These are phyloP conservation scores for Metschnikowia cerradonensis DNA, from an alignment of 805 yeast species.

Conservation along the genomic window DNA sequence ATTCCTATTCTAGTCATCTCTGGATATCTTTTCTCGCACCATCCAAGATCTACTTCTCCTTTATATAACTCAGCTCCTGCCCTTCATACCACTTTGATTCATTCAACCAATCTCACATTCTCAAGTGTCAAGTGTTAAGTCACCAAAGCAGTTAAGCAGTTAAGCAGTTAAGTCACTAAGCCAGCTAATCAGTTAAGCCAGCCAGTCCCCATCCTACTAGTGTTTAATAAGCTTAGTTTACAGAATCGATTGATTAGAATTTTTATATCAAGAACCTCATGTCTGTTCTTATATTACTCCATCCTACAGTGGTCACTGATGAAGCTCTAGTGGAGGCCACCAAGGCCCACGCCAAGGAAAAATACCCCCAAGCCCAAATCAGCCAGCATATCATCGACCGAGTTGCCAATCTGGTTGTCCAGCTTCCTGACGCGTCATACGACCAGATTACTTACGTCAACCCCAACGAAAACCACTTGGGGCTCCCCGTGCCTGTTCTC, in stretches of 20 bases:
- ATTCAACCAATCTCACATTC: too few species aligned
- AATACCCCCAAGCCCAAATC: constrained; percentile 25
- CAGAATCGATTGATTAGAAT: too few species aligned
- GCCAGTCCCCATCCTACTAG: too few species aligned
- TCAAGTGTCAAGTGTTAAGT: too few species aligned
- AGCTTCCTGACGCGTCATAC: constrained; percentile 33
- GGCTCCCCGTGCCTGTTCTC: constrained; percentile 45
- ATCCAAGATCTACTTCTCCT: not conserved
- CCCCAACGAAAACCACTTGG: constrained; percentile 45
- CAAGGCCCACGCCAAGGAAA: constrained; percentile 28
- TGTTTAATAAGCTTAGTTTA: too few species aligned
- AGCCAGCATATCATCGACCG: constrained; percentile 58
- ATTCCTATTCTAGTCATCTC: not conserved
- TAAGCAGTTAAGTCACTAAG: too few species aligned
- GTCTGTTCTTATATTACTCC: constrained; percentile 48
- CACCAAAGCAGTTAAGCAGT: too few species aligned
- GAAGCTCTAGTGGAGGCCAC: constrained; percentile 42
- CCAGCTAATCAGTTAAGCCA: too few species aligned
- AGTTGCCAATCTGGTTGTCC: constrained; percentile 46
- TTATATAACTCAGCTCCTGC: too few species aligned
- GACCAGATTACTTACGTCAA: constrained; percentile 51
- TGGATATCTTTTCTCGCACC: constrained; percentile 1
- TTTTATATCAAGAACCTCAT: not conserved
- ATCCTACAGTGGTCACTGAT: constrained; percentile 63
- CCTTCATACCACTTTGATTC: too few species aligned